phyloP scores from a whole-genome alignment of 441 rosid species.

The Francoa sonchifolia region DNA sequence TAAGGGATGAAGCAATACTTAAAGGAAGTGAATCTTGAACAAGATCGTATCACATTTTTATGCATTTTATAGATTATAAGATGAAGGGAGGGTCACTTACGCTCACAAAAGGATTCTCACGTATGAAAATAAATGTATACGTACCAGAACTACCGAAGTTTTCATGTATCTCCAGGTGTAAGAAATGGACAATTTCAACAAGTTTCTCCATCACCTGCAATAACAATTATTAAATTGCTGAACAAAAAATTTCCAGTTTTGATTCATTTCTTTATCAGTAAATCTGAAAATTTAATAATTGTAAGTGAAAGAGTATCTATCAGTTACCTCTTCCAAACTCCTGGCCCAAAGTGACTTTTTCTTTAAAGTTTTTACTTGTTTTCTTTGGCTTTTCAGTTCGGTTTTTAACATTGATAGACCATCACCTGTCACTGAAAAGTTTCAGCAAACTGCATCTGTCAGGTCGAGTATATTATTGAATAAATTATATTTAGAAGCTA shows the following conservation, averaged over 20 bases:
- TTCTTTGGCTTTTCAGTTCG: slow-evolving; percentile 84
- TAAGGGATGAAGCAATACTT: no score
- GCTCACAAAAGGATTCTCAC: no score
- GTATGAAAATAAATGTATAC: slow-evolving; percentile 10
- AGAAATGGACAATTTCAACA: slow-evolving; percentile 85
- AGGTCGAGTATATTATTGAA: slow-evolving; percentile 3
- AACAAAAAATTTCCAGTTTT: background rate
- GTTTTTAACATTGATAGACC: slow-evolving; percentile 73
- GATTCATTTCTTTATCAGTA: background rate
- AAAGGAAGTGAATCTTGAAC: no score
- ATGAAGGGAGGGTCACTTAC: no score
- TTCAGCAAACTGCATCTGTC: background rate
- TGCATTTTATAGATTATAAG: no score
- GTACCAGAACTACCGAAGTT: slow-evolving; percentile 79
- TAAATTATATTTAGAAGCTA: background rate
- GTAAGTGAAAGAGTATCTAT: background rate
- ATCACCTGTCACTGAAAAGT: slow-evolving; percentile 42
- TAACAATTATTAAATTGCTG: slow-evolving; percentile 9
- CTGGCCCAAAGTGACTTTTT: slow-evolving; percentile 97
- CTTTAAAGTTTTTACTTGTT: slow-evolving; percentile 79
- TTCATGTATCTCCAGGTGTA: slow-evolving; percentile 82
- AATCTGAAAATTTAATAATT: no score
- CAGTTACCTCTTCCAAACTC: slow-evolving; percentile 88
- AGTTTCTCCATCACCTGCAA: slow-evolving; percentile 93
- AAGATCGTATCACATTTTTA: no score